These are phyloP conservation scores for Talaromyces nanjingensis DNA, from an alignment of 495 filamentous ascomycete genomes.

Conservation along the genomic window DNA sequence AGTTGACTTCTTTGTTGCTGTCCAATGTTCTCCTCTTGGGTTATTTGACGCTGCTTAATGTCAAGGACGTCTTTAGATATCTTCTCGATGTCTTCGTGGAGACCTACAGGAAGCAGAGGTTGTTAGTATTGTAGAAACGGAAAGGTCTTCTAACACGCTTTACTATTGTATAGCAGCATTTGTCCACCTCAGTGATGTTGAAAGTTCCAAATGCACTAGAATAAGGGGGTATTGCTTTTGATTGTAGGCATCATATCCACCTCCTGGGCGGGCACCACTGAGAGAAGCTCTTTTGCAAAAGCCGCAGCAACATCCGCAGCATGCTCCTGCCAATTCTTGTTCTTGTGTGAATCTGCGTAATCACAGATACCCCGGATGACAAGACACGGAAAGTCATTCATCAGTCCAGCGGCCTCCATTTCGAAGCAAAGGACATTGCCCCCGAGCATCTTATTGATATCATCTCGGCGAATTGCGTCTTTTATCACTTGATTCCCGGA, in stretches of 20 bases:
- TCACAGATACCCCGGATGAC: slow-evolving; percentile 25
- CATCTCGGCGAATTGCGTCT: too few species aligned
- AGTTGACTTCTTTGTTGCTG: too few species aligned
- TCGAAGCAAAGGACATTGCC: slow-evolving; percentile 21
- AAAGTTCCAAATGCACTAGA: neutral
- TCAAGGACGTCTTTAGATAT: too few species aligned
- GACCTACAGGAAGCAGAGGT: too few species aligned
- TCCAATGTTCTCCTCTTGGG: too few species aligned
- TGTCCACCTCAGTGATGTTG: too few species aligned
- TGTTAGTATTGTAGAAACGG: too few species aligned
- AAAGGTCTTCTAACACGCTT: too few species aligned
- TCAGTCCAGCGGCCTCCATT: slow-evolving; percentile 24
- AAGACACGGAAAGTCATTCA: slow-evolving; percentile 19
- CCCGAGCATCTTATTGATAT: slow-evolving; percentile 4
- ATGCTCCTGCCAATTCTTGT: slow-evolving; percentile 23
- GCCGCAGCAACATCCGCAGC: slow-evolving; percentile 22
- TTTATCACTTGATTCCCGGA: slow-evolving; percentile 13
- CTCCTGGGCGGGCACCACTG: neutral
- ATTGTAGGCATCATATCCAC: neutral
- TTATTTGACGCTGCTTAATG: too few species aligned
- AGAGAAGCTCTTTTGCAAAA: slow-evolving; percentile 23
- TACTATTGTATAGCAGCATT: too few species aligned
- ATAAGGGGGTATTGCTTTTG: neutral
- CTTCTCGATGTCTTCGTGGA: too few species aligned
- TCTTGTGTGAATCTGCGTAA: slow-evolving; percentile 26